Base-by-base conservation (phyloP, 1,284 basidiomycete genomes). In the Salmacisia buchloeana region DNA sequence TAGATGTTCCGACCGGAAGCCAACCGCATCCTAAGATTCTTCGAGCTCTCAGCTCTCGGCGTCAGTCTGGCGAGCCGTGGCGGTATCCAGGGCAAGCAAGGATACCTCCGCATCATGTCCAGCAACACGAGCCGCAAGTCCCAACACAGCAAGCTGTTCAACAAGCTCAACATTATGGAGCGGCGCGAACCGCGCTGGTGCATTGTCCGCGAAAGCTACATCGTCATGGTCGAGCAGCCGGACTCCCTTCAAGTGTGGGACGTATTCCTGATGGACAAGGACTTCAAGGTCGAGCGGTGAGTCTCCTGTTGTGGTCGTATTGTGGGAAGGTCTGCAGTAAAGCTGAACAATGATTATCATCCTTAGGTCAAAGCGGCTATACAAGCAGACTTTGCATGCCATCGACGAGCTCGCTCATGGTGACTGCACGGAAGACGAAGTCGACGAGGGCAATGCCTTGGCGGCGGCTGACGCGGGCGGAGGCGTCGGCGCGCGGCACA, bases 1-100 rank as follows among this genome's bases (percentile, higher is more conserved):
- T 69, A 96, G 91, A 96, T 97, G 90, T 97, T 97, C 82, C 90
- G 93, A 72, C 91, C 94, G 0, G 88, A 93, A 49, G 87, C 92
- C 0, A 98, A 97, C 75, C 87, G 94, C 27, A 82, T 98, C 0
- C 89, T 90, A 65, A 88, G 88, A n/a, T 99, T 98, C 81, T 86
- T 99, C 62, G 96, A 99, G 80, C 85, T 98, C 56, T 94, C 91
- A 56, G 88, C 93, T 0, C 83, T 98, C 31, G 94, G 90, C 2
- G 86, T 97, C 61, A 82, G 87, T 5, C 85, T 94, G 6, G 91
- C 93, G 0, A 89, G 87, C 39, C 86, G 88, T 4, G 91, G 92
- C 6, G 93, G 94, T 2, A 82, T 82, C 68, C 83, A 85, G 69
- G 83, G 81, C 65, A 98, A 98, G 81, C 94, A 91, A 9, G 94